Conservation (phyloP, 1,284 basidiomycete species). For the Marasmius fiardii region DNA sequence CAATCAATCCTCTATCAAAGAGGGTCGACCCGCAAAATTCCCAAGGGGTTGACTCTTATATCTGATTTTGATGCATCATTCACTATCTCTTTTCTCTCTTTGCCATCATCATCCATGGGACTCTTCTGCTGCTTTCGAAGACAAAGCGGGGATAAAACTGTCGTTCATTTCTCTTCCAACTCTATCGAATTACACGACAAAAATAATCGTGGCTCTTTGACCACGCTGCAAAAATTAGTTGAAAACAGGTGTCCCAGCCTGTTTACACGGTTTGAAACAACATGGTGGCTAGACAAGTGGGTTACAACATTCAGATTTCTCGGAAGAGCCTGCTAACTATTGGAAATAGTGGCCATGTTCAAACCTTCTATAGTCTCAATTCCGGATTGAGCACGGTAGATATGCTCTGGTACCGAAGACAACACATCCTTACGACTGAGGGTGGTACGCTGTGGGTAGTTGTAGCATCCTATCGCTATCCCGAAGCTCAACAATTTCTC, state of each 20-base stretch:
- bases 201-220: constrained; percentile 24
- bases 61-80: too few relatives aligned
- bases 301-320: constrained; percentile 15
- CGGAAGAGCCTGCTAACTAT: neutral
- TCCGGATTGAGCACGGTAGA: constrained; percentile 77
- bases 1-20: too few relatives aligned
- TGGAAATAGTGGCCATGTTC: constrained; percentile 59
- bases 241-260: constrained; percentile 59
- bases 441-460: constrained; percentile 43
- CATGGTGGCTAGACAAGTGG: constrained; percentile 72
- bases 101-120: neutral
- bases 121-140: constrained; percentile 1
- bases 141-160: constrained; percentile 10
- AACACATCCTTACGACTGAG: constrained; percentile 36
- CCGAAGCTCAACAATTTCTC: constrained; percentile 9
- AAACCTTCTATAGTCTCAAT: constrained; percentile 67
- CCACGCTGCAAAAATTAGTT: constrained; percentile 42
- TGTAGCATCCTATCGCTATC: constrained; percentile 1
- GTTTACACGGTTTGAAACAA: constrained; percentile 48
- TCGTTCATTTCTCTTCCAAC: constrained; percentile 35
- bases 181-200: constrained; percentile 34
- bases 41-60: too few relatives aligned
- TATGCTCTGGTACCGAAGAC: constrained; percentile 61
- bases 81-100: too few relatives aligned
- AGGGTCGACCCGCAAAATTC: too few relatives aligned